Conservation (phyloP, 1,284 basidiomycete genomes). For the Boletus calvinii region DNA sequence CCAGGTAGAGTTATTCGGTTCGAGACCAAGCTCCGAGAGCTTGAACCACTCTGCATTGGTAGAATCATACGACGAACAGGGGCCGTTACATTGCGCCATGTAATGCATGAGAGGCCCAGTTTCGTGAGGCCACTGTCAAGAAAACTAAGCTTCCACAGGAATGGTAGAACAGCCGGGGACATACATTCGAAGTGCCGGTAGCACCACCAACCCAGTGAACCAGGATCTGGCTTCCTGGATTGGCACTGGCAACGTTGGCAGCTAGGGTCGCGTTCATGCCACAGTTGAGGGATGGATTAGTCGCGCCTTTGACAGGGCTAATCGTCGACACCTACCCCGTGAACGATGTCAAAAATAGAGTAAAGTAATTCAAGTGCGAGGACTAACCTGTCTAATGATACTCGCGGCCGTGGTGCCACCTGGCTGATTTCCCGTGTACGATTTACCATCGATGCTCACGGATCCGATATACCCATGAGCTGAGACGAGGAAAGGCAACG, state of each 20-base stretch:
- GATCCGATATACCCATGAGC: conserved; percentile 35
- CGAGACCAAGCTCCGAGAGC: conserved; percentile 35
- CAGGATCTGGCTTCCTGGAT: conserved; percentile 39
- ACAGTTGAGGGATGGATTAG: conserved; percentile 41
- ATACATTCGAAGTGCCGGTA: conserved; percentile 31
- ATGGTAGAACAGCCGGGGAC: conserved; percentile 5
- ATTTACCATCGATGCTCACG: conserved; percentile 36
- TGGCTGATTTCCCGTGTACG: conserved; percentile 34
- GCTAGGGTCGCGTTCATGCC: conserved; percentile 42
- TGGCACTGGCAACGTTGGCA: conserved; percentile 36
- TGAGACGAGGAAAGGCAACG: conserved; percentile 24
- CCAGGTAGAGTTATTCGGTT: conserved; percentile 36
- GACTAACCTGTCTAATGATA: conserved; percentile 35
- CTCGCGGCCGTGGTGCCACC: conserved; percentile 27
- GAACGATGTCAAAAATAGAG: not conserved
- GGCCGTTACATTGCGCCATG: conserved; percentile 36
- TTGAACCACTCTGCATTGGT: conserved; percentile 41
- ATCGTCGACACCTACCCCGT: conserved; percentile 30
- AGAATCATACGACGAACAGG: conserved; percentile 37
- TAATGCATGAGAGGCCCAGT: conserved; percentile 41
- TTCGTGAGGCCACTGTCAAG: conserved; percentile 37
- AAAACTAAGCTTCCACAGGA: not conserved
- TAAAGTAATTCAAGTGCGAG: not conserved
- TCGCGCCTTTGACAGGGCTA: conserved; percentile 43
- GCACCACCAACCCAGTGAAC: conserved; percentile 37